A percentile compares a stretch with the other conserved stretches of the same genome.
phyloP scores from a whole-genome alignment of 768 basidiomycete species.

The Lentinula sp. region DNA sequence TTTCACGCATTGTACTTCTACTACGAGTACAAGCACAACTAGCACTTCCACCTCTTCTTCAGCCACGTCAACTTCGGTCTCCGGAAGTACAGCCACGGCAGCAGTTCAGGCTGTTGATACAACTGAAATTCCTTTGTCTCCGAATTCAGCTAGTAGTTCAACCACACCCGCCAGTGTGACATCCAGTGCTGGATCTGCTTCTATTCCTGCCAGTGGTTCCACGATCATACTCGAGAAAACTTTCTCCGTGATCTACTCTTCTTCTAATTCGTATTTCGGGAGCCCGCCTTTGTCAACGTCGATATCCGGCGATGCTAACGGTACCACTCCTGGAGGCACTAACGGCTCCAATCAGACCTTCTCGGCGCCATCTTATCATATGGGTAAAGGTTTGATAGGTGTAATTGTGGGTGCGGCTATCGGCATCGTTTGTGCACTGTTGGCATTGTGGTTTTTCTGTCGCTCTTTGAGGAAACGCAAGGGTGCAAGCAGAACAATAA shows the following conservation, averaged over 20 bases:
- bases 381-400: background rate
- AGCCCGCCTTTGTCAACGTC: background rate
- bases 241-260: background rate
- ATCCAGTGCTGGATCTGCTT: too few species aligned
- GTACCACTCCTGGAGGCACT: background rate
- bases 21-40: background rate
- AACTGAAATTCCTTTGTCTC: too few species aligned
- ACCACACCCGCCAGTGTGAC: too few species aligned
- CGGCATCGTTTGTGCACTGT: background rate
- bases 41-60: background rate
- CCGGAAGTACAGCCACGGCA: background rate
- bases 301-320: too few species aligned
- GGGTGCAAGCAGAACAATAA: background rate
- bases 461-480: background rate
- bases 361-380: background rate
- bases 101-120: background rate
- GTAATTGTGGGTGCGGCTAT: background rate
- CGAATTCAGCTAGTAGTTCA: background rate
- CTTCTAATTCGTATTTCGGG: background rate
- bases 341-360: background rate
- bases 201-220: background rate
- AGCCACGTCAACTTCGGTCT: background rate
- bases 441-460: background rate
- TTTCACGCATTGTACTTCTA: slow-evolving; percentile 19
- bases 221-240: background rate